phyloP scores from a whole-genome alignment of 495 filamentous ascomycete species.

The Lophium mytilinum region DNA sequence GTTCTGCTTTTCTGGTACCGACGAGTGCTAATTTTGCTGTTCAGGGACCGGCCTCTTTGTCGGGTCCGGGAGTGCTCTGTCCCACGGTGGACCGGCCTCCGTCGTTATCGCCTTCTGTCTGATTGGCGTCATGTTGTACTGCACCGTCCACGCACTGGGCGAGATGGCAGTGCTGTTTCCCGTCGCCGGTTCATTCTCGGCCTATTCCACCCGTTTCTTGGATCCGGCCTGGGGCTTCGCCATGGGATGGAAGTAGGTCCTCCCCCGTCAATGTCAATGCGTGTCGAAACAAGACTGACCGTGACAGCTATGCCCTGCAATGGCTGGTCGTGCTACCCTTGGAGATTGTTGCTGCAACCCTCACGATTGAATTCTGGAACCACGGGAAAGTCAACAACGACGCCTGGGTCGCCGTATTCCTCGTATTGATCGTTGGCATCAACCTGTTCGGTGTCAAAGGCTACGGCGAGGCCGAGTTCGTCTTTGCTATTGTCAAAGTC shows the following conservation, averaged over 20 bases:
- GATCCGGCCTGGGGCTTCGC: constrained; percentile 97
- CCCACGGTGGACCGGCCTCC: constrained; percentile 74
- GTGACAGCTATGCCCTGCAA: constrained; percentile 71
- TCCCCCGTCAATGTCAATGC: constrained; percentile 1
- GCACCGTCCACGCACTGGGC: constrained; percentile 83
- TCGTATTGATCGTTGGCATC: constrained; percentile 30
- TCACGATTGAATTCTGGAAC: constrained; percentile 85
- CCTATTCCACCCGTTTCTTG: constrained; percentile 85
- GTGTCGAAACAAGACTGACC: constrained; percentile 10
- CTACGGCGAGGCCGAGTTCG: constrained; percentile 38
- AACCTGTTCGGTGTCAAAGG: constrained; percentile 36
- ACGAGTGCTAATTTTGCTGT: background rate
- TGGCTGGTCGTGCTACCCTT: constrained; percentile 85
- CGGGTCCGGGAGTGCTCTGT: constrained; percentile 70
- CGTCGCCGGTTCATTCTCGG: constrained; percentile 85
- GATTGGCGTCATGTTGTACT: constrained; percentile 85
- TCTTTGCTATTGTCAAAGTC: constrained; percentile 53
- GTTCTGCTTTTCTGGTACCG: background rate
- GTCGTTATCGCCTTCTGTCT: constrained; percentile 73
- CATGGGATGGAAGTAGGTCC: constrained; percentile 85
- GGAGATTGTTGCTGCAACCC: constrained; percentile 83
- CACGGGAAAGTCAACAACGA: constrained; percentile 51
- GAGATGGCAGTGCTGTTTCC: constrained; percentile 90
- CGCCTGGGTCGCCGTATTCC: constrained; percentile 62
- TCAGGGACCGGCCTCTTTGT: constrained; percentile 87